phyloP scores from a whole-genome alignment of 176 grass and related monocot genomes.

The Puccinellia tenuiflora region DNA sequence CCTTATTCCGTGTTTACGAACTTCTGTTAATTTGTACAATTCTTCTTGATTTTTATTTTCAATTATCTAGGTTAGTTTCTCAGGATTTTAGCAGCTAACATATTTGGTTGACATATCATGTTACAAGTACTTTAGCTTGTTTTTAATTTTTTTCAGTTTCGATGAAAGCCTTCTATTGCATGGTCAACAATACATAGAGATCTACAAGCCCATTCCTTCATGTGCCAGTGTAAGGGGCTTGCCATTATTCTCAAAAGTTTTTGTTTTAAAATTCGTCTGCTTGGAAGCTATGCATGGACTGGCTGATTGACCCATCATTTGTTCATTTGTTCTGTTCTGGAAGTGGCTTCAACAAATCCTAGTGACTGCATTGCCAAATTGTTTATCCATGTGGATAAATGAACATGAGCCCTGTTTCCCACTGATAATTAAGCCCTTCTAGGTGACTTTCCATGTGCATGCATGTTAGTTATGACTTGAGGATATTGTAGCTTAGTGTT shows the following conservation, averaged over 20 bases:
- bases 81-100: not conserved
- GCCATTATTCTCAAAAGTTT: not conserved
- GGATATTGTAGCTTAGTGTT: not conserved
- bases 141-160: conserved; percentile 43
- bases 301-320: not conserved
- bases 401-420: not conserved
- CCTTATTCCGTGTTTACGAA: not conserved
- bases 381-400: not conserved
- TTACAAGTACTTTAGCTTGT: not conserved
- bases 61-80: not conserved
- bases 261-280: not conserved
- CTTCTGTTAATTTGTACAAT: not conserved
- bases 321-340: not conserved
- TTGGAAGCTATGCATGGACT: conserved; percentile 5
- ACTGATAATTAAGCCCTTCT: not conserved
- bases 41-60: conserved; percentile 1
- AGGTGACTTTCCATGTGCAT: not conserved
- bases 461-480: not conserved
- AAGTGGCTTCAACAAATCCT: not conserved
- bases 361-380: not conserved
- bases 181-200: conserved; percentile 97
- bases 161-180: conserved; percentile 81
- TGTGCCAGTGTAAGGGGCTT: conserved; percentile 47
- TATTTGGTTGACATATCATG: not conserved
- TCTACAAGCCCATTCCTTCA: conserved; percentile 68